Conservation (phyloP, 1,284 basidiomycete species). For the Ceratobasidium sp. region DNA sequence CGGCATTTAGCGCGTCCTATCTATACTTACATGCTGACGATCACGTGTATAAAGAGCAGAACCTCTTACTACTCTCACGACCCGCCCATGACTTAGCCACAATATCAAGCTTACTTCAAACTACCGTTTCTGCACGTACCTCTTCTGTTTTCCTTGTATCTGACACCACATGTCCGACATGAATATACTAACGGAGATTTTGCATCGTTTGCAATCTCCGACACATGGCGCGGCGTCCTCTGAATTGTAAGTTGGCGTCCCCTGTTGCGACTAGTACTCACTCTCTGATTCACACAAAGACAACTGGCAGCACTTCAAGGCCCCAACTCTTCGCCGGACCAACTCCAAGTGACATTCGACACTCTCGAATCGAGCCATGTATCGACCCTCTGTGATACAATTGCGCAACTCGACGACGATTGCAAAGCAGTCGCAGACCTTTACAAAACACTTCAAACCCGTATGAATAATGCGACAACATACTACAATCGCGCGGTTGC, state of each 20-base stretch:
- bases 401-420: constrained; percentile 7
- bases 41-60: not conserved
- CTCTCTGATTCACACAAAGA: not conserved
- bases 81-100: not conserved
- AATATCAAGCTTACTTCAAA: not conserved
- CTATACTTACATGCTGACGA: too few species aligned
- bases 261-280: not conserved
- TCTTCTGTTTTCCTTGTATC: not conserved
- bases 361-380: not conserved
- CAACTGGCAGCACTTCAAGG: constrained; percentile 16
- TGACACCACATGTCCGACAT: not conserved
- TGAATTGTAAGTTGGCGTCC: constrained; percentile 18
- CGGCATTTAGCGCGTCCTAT: too few species aligned
- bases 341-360: not conserved
- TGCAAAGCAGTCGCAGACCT: not conserved
- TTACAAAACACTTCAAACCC: not conserved
- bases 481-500: constrained; percentile 9
- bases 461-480: not conserved
- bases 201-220: constrained; percentile 8
- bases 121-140: not conserved
- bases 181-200: not conserved
- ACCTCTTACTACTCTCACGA: not conserved
- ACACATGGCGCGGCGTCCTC: constrained; percentile 24
- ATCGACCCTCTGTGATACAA: not conserved
- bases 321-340: not conserved